Conservation (phyloP, 1,139 yeast species). For the Taphrina confusa region DNA sequence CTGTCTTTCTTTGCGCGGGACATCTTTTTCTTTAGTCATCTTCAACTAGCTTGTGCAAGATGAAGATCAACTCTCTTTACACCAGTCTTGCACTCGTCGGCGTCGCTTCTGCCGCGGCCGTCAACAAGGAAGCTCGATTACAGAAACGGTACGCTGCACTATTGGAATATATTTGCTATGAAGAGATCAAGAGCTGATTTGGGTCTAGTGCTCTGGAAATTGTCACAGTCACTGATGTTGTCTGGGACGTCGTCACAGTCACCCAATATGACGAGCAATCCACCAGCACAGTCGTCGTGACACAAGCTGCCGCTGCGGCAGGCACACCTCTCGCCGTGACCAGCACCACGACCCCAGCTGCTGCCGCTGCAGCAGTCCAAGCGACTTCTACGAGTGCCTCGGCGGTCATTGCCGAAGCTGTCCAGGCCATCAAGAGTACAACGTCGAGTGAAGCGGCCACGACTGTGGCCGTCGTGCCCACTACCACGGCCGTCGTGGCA, state of each 20-base stretch:
- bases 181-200: too few species aligned
- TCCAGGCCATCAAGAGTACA: conserved; percentile 24
- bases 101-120: conserved; percentile 2
- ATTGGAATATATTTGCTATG: too few species aligned
- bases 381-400: conserved; percentile 37
- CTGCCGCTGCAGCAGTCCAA: conserved; percentile 37
- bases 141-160: too few species aligned
- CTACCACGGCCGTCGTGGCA: conserved; percentile 10
- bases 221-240: conserved; percentile 29
- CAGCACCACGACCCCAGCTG: conserved; percentile 31
- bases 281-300: conserved; percentile 12
- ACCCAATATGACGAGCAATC: conserved; percentile 7
- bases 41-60: not conserved
- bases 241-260: conserved; percentile 32
- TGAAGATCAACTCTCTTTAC: conserved; percentile 7
- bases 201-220: conserved; percentile 20
- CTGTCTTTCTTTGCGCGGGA: not conserved
- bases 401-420: conserved; percentile 35
- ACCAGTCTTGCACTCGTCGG: conserved; percentile 10
- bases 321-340: conserved; percentile 7
- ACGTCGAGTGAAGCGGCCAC: conserved; percentile 37
- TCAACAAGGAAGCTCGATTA: not conserved
- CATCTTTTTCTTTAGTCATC: not conserved
- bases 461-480: conserved; percentile 34
- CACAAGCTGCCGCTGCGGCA: not conserved